A percentile compares a stretch with the other conserved stretches of the same genome.
Evolutionary conservation across 306 rosid species (phyloP).

Genomic region (Rosa rugosa): DNA sequence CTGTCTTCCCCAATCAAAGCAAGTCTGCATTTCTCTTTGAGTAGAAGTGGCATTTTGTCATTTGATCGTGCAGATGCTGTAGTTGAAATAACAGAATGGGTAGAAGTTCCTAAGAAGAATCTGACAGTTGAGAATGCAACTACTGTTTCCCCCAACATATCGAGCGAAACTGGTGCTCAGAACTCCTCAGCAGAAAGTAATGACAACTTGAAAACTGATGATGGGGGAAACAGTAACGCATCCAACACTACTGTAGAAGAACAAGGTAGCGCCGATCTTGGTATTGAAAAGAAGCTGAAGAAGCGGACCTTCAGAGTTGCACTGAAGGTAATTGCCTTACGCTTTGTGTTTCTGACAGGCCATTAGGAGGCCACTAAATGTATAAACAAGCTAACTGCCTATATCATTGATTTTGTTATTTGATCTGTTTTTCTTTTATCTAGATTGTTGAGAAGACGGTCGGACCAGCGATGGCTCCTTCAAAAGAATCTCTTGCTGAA

Average conservation of each 20-base stretch:
- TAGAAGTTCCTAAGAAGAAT: slow-evolving; percentile 81
- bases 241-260: slow-evolving; percentile 52
- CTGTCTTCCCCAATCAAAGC: slow-evolving; percentile 88
- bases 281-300: slow-evolving; percentile 73
- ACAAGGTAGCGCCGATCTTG: slow-evolving; percentile 45
- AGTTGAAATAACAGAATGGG: slow-evolving; percentile 90
- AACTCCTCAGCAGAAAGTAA: slow-evolving; percentile 62
- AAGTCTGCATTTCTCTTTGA: slow-evolving; percentile 82
- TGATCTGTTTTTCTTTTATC: slow-evolving; percentile 11
- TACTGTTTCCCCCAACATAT: slow-evolving; percentile 46
- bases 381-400: not conserved
- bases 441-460: slow-evolving; percentile 71
- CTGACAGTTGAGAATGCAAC: slow-evolving; percentile 77
- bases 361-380: not conserved
- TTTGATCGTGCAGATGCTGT: slow-evolving; percentile 95
- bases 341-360: slow-evolving; percentile 2
- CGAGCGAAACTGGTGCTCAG: slow-evolving; percentile 54
- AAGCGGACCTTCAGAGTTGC: slow-evolving; percentile 86
- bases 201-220: slow-evolving; percentile 50
- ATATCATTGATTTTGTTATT: slow-evolving; percentile 2
- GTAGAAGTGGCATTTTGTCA: slow-evolving; percentile 90
- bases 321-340: slow-evolving; percentile 58
- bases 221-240: slow-evolving; percentile 43
- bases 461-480: slow-evolving; percentile 65
- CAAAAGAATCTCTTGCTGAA: slow-evolving; percentile 71